Percentiles rank a stretch among this genome's conserved stretches.
These are phyloP conservation scores for Floccularia luteovirens DNA, from an alignment of 768 basidiomycete genomes.

Conservation along the genomic window DNA sequence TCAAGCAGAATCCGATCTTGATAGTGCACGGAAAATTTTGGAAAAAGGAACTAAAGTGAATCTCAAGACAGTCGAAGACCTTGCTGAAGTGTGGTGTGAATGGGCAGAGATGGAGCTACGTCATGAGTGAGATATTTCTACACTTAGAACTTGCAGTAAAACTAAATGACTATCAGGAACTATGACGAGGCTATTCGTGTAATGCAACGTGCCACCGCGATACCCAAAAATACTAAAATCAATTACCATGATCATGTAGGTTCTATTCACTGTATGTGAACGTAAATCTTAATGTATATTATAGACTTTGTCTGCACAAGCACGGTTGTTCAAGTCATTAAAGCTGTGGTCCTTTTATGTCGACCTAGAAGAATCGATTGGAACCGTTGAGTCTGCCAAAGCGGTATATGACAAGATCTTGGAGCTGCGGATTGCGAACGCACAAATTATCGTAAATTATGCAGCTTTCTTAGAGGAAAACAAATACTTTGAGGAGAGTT, in stretches of 20 bases:
- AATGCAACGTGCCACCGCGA: slow-evolving; percentile 92
- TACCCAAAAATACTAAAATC: slow-evolving; percentile 85
- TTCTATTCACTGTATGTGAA: slow-evolving; percentile 3
- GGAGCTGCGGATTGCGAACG: slow-evolving; percentile 95
- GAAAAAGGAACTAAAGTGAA: slow-evolving; percentile 90
- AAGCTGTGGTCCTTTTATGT: slow-evolving; percentile 99
- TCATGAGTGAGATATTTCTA: slow-evolving; percentile 63
- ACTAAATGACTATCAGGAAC: slow-evolving; percentile 50
- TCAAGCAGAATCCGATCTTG: slow-evolving; percentile 74
- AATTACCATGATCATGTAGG: slow-evolving; percentile 93
- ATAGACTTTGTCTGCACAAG: slow-evolving; percentile 78
- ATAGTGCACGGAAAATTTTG: slow-evolving; percentile 84
- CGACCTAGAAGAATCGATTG: slow-evolving; percentile 95
- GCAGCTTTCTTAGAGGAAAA: slow-evolving; percentile 97
- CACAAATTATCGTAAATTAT: slow-evolving; percentile 96
- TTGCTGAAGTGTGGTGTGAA: slow-evolving; percentile 98
- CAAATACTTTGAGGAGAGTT: slow-evolving; percentile 97
- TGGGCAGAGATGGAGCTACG: slow-evolving; percentile 99
- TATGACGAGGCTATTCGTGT: slow-evolving; percentile 93
- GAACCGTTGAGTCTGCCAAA: slow-evolving; percentile 87
- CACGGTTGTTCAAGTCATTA: slow-evolving; percentile 91
- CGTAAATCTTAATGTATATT: slow-evolving; percentile 1
- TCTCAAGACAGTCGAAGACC: slow-evolving; percentile 93
- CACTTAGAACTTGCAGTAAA: neutral
- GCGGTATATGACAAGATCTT: slow-evolving; percentile 94